Evolutionary conservation across 1,139 yeast species (phyloP), one percentile per base, ranked within the genome.

Genomic region (Sugiyamaella japonica): DNA sequence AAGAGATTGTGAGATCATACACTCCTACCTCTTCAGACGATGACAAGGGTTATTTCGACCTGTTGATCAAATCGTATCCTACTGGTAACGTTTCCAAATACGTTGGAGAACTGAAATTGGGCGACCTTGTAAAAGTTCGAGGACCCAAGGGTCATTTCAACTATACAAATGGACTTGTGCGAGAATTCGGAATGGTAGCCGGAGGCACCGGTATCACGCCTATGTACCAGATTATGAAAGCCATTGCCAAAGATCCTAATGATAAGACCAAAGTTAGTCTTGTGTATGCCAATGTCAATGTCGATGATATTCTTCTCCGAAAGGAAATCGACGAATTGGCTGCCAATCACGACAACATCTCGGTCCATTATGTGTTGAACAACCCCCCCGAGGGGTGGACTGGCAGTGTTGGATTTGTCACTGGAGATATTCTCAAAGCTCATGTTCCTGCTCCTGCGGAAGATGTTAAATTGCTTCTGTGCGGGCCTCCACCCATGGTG

Each of bases 181-280:
- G 81, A 58, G 79, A 81, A 54, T 81, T 89, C 63, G 87, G 86
- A 56, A 90, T 93, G 90, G 84, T 93, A 63, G 96, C 97, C 42
- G 97, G 97, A 64, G 99, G 99, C 68, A 87, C 96, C 45, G 97
- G 96, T 64, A 87, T 90, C 66, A 87, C 97, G 32, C 98, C 98
- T 64, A 88, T 91, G 84, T 87, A 84, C 73, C 97, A 90, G 76
- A 86, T 90, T 68, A 80, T 90, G 64, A 83, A 85, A 63, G 90
- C 90, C 52, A 85, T 90, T 63, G 83, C 87, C 65, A 76, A 78
- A 61, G 84, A 88, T 67, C 91, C 95, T 17, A 78, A 76, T 42
- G 97, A 89, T 70, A 79, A 78, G 61, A 89, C 97, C 63, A 80
- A 84, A 70, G 86, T 87, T 61, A 73, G 77, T 53, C 76, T 88